Percentiles rank a stretch among this genome's conserved stretches.
Conservation (phyloP, 495 filamentous ascomycete species). For the Viridothelium virens region DNA sequence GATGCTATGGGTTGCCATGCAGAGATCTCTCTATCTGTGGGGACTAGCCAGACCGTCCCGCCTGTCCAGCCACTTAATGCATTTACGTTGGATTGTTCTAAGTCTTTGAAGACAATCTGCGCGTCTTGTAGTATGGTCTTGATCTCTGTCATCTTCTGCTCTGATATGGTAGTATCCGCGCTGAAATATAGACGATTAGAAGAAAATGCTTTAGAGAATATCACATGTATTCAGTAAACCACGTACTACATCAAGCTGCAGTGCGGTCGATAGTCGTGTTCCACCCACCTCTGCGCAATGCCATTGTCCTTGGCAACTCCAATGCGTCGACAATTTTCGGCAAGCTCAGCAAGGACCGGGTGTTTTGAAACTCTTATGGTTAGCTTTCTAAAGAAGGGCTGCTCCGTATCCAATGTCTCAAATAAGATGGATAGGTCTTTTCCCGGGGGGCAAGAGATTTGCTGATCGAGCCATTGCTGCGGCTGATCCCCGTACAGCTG, state of each 20-base stretch:
- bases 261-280: conserved; percentile 30
- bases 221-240: not conserved
- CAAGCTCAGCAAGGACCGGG: conserved; percentile 17
- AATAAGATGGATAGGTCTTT: not conserved
- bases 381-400: conserved; percentile 28
- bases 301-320: conserved; percentile 18
- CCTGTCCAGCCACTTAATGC: conserved; percentile 27
- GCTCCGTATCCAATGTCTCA: conserved; percentile 20
- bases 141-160: conserved; percentile 21
- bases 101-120: conserved; percentile 15
- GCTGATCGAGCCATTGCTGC: conserved; percentile 28
- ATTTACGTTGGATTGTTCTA: conserved; percentile 13
- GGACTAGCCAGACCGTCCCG: conserved; percentile 30
- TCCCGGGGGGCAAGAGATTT: not conserved
- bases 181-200: not conserved
- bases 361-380: conserved; percentile 27
- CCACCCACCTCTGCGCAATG: conserved; percentile 27
- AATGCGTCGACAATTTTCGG: conserved; percentile 13
- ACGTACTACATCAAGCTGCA: conserved; percentile 35
- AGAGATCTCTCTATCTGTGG: conserved; percentile 27
- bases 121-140: conserved; percentile 17
- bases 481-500: conserved; percentile 20
- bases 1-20: conserved; percentile 31
- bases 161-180: not conserved
- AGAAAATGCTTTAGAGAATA: not conserved